Base-by-base conservation (phyloP, 495 filamentous ascomycete species). In the Hyaloscypha variabilis region DNA sequence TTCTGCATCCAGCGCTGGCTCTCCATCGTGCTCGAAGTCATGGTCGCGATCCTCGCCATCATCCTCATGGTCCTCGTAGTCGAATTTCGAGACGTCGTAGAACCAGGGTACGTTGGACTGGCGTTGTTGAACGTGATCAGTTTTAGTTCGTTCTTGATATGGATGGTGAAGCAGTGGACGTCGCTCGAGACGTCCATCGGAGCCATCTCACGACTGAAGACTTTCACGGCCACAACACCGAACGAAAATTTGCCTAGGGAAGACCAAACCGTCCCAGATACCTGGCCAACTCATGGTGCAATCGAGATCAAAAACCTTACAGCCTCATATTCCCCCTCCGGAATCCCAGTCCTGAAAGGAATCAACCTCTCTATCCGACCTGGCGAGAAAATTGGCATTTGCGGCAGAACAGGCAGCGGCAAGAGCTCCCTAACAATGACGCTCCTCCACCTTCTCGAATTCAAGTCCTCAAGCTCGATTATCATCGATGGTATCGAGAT, bases 91-190 rank as follows among this genome's bases (percentile, higher is more conserved):
- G 63, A 69, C 42, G 68, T 26, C 10, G 24, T 67, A 31, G 50
- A 76, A 51, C 75, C 79, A 6, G 83, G 81, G 25, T 82, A 76
- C 56, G 76, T 86, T 14, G 85, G 84, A 54, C 77, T 87, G 13
- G 83, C 85, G 0, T 66, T 87, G n/a, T 67, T 84, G 29, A 87
- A 86, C 51, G 64, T 87, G 30, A 82, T 86, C n/a, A 67, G 77
- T 21, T 85, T 85, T 73, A 84, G 77, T 25, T 42, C 71, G 17
- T 74, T 75, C 0, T 64, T 82, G 77, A 42, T 78, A 8, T 57
- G 53, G 23, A 36, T 36, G 6, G 13, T 36, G 6, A 36, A 13
- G 13, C 31, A 36, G 31, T 36, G 31, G 31, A 36, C 31, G 6
- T 36, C 31, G 5, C 31, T 36, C 5, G 31, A 36, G 31, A 36